Evolutionary conservation across 495 filamentous ascomycete species (phyloP), one percentile per base, ranked within the genome.

Genomic region (Hypoxylon cercidicola): DNA sequence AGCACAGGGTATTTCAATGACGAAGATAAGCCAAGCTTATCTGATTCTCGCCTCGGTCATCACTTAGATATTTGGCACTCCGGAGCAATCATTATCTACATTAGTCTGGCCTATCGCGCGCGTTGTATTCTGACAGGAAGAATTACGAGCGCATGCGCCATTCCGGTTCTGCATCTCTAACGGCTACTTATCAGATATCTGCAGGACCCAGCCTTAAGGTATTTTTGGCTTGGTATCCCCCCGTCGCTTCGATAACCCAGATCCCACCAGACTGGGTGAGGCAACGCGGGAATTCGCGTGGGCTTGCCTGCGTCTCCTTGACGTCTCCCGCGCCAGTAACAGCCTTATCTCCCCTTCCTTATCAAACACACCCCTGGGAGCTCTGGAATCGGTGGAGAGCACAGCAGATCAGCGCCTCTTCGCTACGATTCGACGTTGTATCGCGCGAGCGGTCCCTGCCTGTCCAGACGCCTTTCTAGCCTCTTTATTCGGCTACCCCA

Each of bases 11-110:
- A 59, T 63, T 64, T 71, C 68, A 79, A 83, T 82, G 81, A 82
- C 81, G 81, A 77, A 75, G 75, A 79, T 79, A 81, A 79, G 72
- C 76, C 74, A 75, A 68, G 69, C 79, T 81, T 80, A 83, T 82
- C 80, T 83, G 47, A 78, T 79, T 64, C 76, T 83, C 51, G 81
- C 68, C 62, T 80, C 81, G 48, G 75, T 82, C 71, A 68, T 81
- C 70, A 83, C 81, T 66, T 82, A 81, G 71, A 54, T 61, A 34
- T 55, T 55, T 21, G 62, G 44, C 46, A 64, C 16, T 34, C 25
- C 55, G 65, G 51, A 59, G 46, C 50, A 62, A 61, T 62, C 41
- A 64, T 65, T 67, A 49, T 46, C 45, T 50, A 37, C 60, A 37
- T 41, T 55, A 55, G 45, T 49, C 60, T 62, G 53, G 59, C 64